phyloP scores from a whole-genome alignment of 208 protist genomes.

The Crithidia brevicula region DNA sequence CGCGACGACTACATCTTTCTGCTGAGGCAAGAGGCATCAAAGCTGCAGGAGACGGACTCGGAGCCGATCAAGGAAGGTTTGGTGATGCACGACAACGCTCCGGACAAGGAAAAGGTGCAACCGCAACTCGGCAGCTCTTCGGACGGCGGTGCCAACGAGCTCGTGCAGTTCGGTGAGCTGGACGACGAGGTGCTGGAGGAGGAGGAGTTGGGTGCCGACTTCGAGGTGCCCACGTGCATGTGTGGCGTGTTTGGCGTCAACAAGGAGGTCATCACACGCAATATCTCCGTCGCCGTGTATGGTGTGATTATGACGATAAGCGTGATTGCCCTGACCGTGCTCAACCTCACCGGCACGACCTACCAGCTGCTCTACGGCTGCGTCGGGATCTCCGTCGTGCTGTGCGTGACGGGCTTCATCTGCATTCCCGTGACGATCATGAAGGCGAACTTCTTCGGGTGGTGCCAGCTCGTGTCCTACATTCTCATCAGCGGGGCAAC shows the following conservation, averaged over 20 bases:
- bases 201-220: slow-evolving; percentile 2
- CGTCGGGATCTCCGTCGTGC: slow-evolving; percentile 27
- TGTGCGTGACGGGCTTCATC: too few species aligned
- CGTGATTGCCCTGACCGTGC: slow-evolving; percentile 32
- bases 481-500: slow-evolving; percentile 49
- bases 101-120: slow-evolving; percentile 13
- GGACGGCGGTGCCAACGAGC: neutral
- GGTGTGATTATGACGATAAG: slow-evolving; percentile 34
- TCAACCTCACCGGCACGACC: slow-evolving; percentile 33
- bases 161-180: slow-evolving; percentile 4
- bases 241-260: slow-evolving; percentile 33
- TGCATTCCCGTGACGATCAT: too few species aligned
- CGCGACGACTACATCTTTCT: too few species aligned
- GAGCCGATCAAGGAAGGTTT: neutral
- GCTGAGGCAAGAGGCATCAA: slow-evolving; percentile 20
- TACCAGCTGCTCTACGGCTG: slow-evolving; percentile 36
- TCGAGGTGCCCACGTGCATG: slow-evolving; percentile 19
- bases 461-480: too few species aligned
- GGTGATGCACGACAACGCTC: too few species aligned
- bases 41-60: slow-evolving; percentile 21
- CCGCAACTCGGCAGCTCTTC: slow-evolving; percentile 4
- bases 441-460: too few species aligned
- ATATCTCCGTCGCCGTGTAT: slow-evolving; percentile 30
- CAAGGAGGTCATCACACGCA: slow-evolving; percentile 20
- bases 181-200: neutral